These are phyloP conservation scores for Candida glucosophila DNA, from an alignment of 1,139 yeast species.

Conservation along the genomic window DNA sequence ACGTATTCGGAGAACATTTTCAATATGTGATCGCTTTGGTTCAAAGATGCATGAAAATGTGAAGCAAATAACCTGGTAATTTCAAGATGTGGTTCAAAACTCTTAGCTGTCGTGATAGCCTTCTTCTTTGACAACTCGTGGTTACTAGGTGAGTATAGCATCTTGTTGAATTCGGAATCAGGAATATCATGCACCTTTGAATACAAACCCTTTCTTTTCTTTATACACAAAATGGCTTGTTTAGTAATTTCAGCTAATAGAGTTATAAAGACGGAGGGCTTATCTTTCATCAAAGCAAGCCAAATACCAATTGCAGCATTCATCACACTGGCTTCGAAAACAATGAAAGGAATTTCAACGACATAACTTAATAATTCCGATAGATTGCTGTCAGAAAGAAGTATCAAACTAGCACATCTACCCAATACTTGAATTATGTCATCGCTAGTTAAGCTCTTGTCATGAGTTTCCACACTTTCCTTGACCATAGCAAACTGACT, in stretches of 20 bases:
- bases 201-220: slow-evolving; percentile 56
- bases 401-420: slow-evolving; percentile 39
- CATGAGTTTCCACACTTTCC: slow-evolving; percentile 5
- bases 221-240: slow-evolving; percentile 63
- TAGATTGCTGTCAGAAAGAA: slow-evolving; percentile 35
- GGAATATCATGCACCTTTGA: slow-evolving; percentile 49
- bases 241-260: slow-evolving; percentile 61
- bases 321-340: slow-evolving; percentile 54
- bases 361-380: slow-evolving; percentile 48
- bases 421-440: slow-evolving; percentile 38
- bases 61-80: slow-evolving; percentile 65
- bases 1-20: slow-evolving; percentile 61
- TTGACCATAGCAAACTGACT: slow-evolving; percentile 9
- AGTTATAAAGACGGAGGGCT: slow-evolving; percentile 47
- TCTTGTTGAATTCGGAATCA: slow-evolving; percentile 57
- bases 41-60: slow-evolving; percentile 74
- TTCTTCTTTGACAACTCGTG: slow-evolving; percentile 47
- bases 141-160: slow-evolving; percentile 90
- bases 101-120: slow-evolving; percentile 38
- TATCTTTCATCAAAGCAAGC: slow-evolving; percentile 71
- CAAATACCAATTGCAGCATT: slow-evolving; percentile 68
- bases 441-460: slow-evolving; percentile 11
- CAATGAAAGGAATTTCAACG: slow-evolving; percentile 64
- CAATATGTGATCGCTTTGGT: slow-evolving; percentile 64
- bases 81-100: slow-evolving; percentile 67